A percentile compares a stretch with the other conserved stretches of the same genome.
Conservation (phyloP, 2,329 filamentous ascomycete genomes). For the Teratosphaeria nubilosa region DNA sequence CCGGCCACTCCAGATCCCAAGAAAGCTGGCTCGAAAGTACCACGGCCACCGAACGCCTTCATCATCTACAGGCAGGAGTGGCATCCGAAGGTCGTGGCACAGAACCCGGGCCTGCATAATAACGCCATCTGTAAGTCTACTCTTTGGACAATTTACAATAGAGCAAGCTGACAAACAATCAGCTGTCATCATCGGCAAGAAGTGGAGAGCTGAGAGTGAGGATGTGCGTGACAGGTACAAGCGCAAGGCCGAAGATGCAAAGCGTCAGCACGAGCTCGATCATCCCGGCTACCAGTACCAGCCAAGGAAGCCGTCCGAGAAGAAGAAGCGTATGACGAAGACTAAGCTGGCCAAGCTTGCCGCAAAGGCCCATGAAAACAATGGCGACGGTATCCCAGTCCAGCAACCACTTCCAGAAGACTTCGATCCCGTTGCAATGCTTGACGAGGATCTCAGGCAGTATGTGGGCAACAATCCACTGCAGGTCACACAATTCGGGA, state of each 20-base stretch:
- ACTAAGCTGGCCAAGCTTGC: background rate
- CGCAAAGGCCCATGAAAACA: background rate
- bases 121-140: background rate
- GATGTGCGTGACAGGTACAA: background rate
- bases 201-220: background rate
- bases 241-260: background rate
- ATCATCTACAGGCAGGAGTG: background rate
- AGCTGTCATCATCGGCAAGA: background rate
- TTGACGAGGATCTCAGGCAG: conserved; percentile 1
- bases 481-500: background rate
- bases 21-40: conserved; percentile 16
- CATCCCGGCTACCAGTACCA: background rate
- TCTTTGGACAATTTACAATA: too few species aligned
- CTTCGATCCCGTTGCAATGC: conserved; percentile 4
- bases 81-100: conserved; percentile 8
- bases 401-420: background rate
- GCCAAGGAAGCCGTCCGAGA: background rate
- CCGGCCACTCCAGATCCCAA: conserved; percentile 21
- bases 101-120: background rate
- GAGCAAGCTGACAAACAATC: too few species aligned
- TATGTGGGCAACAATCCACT: background rate
- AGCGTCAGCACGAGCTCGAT: background rate
- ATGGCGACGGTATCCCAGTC: background rate
- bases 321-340: background rate
- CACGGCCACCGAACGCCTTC: background rate